These are phyloP conservation scores for Cymbidium sinense DNA, from an alignment of 106 monocot species.

Conservation along the genomic window DNA sequence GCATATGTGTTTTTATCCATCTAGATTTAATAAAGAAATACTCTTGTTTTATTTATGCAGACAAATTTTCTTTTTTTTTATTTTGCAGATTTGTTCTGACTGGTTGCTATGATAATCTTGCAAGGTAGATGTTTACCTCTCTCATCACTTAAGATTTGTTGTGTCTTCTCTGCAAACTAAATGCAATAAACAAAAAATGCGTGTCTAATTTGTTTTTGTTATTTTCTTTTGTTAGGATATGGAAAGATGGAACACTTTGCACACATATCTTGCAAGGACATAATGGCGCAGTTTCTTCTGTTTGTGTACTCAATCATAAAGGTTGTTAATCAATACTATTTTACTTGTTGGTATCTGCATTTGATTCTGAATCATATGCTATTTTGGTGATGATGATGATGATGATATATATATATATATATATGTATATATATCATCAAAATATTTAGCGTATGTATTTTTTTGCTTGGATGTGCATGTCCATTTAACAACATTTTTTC, in stretches of 20 bases:
- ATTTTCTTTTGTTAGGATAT: constrained; percentile 46
- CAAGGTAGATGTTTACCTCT: constrained; percentile 41
- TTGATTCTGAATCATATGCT: neutral
- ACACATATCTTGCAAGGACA: constrained; percentile 85
- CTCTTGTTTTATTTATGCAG: neutral
- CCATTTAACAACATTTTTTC: neutral
- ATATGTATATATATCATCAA: too few relatives aligned
- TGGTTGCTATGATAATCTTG: constrained; percentile 78
- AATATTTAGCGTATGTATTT: neutral
- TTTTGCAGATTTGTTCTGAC: constrained; percentile 79
- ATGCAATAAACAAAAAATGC: neutral
- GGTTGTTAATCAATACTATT: constrained; percentile 22
- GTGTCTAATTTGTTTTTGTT: neutral
- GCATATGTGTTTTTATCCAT: neutral
- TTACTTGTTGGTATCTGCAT: neutral
- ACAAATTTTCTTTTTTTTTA: neutral
- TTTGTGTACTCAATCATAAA: constrained; percentile 50
- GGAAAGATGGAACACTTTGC: constrained; percentile 60
- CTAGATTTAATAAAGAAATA: neutral
- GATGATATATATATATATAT: too few relatives aligned
- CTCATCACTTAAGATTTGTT: neutral
- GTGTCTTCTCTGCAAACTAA: neutral
- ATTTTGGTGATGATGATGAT: too few relatives aligned
- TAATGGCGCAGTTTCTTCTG: constrained; percentile 63
- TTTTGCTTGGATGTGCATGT: neutral